Base-by-base conservation (phyloP, 2,329 filamentous ascomycete genomes). In the Beauveria sp. region DNA sequence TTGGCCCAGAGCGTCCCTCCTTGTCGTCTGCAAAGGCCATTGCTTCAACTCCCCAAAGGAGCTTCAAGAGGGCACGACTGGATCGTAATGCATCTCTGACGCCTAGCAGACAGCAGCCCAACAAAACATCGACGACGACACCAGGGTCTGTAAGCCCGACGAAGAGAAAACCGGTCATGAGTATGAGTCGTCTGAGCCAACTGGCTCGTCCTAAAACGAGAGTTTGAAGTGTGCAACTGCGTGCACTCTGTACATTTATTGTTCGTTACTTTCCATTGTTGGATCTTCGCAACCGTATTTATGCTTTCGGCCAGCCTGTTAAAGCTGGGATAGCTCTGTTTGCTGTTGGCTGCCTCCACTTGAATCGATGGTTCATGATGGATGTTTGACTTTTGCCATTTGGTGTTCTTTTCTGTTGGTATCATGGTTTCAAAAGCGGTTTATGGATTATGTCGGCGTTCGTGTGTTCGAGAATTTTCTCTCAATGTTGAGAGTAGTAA, bases 171-270 rank as follows among this genome's bases (percentile, higher is more conserved):
- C 67, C 68, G 6, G 75, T 79, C 26, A 70, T 87, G 61, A 86
- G 79, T 65, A 69, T 86, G 63, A 86, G 81, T 69, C 78, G 85
- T 63, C 75, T 87, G 60, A 82, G 85, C 67, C 82, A 84, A 80
- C 79, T 87, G 26, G 80, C 85, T 52, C 78, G 78, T 50, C 85
- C 85, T 1, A 87, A 87, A 75, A 72, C 78, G 64, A 62, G 80
- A 62, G 80, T 73, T 63, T 83, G 62, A 60, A 59, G 45, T 45
- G 16, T 59, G 55, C 22, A n/a, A 38, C 20, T 30, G 10, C 5
- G 5, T 8, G 42, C 40, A 46, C 49, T 26, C 16, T 61, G 51
- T 61, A 61, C 18, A 55, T 61, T 43, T 55, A 61, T 55, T 55
- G 58, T 61, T 34, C 51, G 30, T 24, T 49, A 50, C 26, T 50